Evolutionary conservation across 371 early-diverging fungal species (phyloP).

Genomic region (Parasitella parasitica): DNA sequence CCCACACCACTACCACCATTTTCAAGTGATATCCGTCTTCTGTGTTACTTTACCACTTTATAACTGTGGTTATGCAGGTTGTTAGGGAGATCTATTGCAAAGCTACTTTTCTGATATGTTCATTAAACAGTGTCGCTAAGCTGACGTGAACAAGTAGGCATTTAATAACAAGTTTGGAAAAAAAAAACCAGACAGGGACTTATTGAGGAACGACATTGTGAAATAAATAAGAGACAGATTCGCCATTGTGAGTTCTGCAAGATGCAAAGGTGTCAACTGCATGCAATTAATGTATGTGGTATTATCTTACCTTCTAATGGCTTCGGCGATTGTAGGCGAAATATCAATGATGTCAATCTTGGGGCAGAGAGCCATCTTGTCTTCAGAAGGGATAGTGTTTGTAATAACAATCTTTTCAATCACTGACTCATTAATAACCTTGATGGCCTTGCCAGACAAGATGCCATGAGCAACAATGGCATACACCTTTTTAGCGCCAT

Average conservation of each 20-base stretch:
- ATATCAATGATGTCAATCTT: constrained; percentile 95
- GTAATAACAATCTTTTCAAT: constrained; percentile 87
- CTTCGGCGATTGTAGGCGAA: constrained; percentile 91
- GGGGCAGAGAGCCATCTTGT: constrained; percentile 82
- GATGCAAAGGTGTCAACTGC: neutral
- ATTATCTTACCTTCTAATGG: constrained; percentile 60
- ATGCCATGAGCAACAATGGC: constrained; percentile 96
- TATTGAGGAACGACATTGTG: neutral
- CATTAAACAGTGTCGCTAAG: too few species aligned
- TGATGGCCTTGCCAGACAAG: constrained; percentile 89
- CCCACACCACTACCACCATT: too few species aligned
- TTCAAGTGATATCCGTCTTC: too few species aligned
- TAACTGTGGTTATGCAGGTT: too few species aligned
- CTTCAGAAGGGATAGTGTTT: constrained; percentile 93
- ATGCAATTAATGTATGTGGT: neutral
- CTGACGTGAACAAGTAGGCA: too few species aligned
- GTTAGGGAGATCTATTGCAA: too few species aligned
- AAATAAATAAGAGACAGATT: constrained; percentile 87
- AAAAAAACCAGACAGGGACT: neutral
- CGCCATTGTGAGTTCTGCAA: constrained; percentile 89
- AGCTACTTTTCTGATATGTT: too few species aligned
- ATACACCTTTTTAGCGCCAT: constrained; percentile 92
- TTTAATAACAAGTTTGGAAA: neutral
- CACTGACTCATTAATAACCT: constrained; percentile 84
- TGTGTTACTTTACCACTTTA: too few species aligned